Evolutionary conservation across 2,329 filamentous ascomycete genomes (phyloP).

Genomic region (Botryotinia convoluta): DNA sequence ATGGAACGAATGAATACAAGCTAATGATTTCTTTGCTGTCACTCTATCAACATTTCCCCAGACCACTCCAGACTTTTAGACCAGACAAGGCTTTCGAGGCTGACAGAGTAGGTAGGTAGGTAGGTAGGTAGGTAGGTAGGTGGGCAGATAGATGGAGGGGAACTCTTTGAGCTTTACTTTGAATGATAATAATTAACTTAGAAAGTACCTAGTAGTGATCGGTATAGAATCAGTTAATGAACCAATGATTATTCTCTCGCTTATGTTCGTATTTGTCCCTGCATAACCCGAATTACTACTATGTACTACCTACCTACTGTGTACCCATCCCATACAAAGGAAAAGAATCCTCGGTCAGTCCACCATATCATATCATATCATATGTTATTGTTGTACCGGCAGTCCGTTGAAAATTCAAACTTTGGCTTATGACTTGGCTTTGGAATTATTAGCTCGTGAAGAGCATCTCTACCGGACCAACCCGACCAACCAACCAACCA

Average conservation of each 20-base stretch:
- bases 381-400: not conserved
- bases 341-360: not conserved
- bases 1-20: not conserved
- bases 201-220: not conserved
- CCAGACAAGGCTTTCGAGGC: not conserved
- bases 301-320: not conserved
- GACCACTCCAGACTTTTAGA: not conserved
- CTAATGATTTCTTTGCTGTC: not conserved
- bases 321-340: not conserved
- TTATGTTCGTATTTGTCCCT: slow-evolving; percentile 1
- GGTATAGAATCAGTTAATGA: not conserved
- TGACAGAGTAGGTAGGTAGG: not conserved
- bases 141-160: too few species aligned
- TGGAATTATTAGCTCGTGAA: not conserved
- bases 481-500: not conserved
- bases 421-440: not conserved
- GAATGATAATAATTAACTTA: not conserved
- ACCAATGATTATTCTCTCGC: not conserved
- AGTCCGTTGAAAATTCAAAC: not conserved
- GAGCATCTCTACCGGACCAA: not conserved
- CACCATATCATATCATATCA: not conserved
- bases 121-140: not conserved
- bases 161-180: too few species aligned
- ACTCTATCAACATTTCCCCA: not conserved
- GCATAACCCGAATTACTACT: not conserved